Conservation (phyloP, 177 flowering plant species). For the Vitis hybrid region DNA sequence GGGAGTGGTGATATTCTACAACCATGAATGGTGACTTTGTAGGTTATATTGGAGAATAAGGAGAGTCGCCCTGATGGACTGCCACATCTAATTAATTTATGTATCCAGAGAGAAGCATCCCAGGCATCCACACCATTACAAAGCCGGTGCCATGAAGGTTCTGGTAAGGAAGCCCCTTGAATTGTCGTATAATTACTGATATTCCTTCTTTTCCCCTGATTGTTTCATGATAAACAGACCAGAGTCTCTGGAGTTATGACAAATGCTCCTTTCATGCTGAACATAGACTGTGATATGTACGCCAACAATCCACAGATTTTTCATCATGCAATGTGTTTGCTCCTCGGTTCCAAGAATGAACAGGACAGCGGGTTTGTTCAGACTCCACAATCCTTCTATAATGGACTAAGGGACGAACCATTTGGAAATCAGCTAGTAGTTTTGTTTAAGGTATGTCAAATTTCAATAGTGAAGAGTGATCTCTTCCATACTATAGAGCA, state of each 20-base stretch:
- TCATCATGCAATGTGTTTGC: slow-evolving; percentile 53
- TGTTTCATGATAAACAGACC: too few species aligned
- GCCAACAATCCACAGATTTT: slow-evolving; percentile 38
- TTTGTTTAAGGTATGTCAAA: slow-evolving; percentile 26
- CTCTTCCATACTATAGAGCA: too few species aligned
- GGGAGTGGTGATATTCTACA: too few species aligned
- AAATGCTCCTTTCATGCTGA: too few species aligned
- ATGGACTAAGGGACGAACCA: slow-evolving; percentile 48
- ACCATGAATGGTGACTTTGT: neutral
- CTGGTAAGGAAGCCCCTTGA: slow-evolving; percentile 31
- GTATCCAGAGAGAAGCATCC: slow-evolving; percentile 63
- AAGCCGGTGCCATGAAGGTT: slow-evolving; percentile 74
- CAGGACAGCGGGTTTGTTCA: slow-evolving; percentile 47
- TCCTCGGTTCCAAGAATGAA: slow-evolving; percentile 31
- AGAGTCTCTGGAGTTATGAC: too few species aligned
- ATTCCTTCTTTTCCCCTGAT: too few species aligned
- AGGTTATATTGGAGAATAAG: slow-evolving; percentile 54
- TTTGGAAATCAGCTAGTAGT: slow-evolving; percentile 40
- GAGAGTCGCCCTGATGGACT: slow-evolving; percentile 30
- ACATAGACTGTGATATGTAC: too few species aligned
- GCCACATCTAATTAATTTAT: slow-evolving; percentile 48
- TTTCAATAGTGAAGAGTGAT: neutral
- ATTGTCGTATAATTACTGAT: too few species aligned
- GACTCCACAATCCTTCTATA: slow-evolving; percentile 49
- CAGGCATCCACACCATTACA: slow-evolving; percentile 49